Conservation (phyloP, 495 filamentous ascomycete genomes). For the Cercophora newfieldiana region DNA sequence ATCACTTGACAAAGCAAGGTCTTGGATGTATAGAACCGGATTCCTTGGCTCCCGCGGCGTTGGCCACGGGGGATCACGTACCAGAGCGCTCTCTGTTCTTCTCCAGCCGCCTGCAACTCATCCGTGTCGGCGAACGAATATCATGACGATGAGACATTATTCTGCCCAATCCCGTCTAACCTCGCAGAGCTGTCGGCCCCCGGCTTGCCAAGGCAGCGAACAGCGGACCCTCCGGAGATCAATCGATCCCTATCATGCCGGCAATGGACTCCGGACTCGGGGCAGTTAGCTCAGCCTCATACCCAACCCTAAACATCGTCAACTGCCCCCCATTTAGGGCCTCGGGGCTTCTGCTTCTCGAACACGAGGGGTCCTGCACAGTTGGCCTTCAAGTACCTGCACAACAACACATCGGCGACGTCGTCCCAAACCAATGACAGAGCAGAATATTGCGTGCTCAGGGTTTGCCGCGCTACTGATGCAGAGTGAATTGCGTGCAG, state of each 20-base stretch:
- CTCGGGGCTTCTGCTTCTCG: neutral
- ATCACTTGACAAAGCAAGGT: neutral
- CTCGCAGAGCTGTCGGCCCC: neutral
- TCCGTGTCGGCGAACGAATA: neutral
- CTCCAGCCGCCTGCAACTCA: neutral
- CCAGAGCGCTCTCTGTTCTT: neutral
- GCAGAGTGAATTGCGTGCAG: constrained; percentile 23
- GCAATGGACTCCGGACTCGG: neutral
- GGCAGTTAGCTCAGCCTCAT: neutral
- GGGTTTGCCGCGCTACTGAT: constrained; percentile 4
- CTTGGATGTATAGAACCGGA: neutral
- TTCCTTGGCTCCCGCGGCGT: neutral
- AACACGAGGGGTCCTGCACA: constrained; percentile 7
- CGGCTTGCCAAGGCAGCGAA: neutral
- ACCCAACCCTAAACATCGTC: neutral
- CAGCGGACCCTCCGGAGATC: neutral
- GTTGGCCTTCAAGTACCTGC: neutral
- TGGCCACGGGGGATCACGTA: neutral
- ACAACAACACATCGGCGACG: neutral
- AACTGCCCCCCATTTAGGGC: constrained; percentile 6
- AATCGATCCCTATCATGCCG: neutral
- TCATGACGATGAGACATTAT: neutral
- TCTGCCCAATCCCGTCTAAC: neutral
- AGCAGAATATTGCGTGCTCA: constrained; percentile 1
- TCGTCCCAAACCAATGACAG: constrained; percentile 3